Evolutionary conservation across 495 filamentous ascomycete genomes (phyloP), one percentile per base, ranked within the genome.

Genomic region (Penicillium arizonense): DNA sequence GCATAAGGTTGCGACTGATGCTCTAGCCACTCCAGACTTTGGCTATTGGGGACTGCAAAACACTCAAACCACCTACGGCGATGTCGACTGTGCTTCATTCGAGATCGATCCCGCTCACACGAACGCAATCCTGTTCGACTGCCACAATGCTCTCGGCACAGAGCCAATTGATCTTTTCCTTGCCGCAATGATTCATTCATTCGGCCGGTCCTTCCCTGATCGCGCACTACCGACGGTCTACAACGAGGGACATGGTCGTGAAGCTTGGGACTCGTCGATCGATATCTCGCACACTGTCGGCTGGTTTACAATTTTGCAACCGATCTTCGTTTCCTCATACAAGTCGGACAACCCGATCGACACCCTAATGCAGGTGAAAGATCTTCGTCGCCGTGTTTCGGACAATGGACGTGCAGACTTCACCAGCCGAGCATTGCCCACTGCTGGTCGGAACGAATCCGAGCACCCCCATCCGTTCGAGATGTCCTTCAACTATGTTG

Each of bases 401-500:
- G 71, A 73, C 38, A 82, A 82, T 55, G 81, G 81, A 12, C 64
- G 76, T 23, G 69, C 74, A 5, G 75, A 78, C 43, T 84, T 82
- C 52, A 73, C 70, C 1, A 67, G 65, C 28, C 75, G 80, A 8
- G 71, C 82, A 23, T 69, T 82, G 32, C 69, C 73, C 2, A 59
- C 69, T 4, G 76, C 75, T 26, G 57, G 50, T 0, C 56, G 70
- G 4, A 70, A 77, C 34, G 56, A 56, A 26, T 77, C 75, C 36
- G 51, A 61, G 20, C 63, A 73, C 13, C 79, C 79, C 3, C 81
- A 74, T 64, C 86, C 86, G 5, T 79, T 89, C 53, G 87, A 90
- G 65, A 79, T 90, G 34, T 80, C 81, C 2, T 88, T 90, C 65
- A 87, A 85, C 57, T 89, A 89, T 54, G 75, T 85, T 11, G 87